Base-by-base conservation (phyloP, 148 eudicot species). In the Vaccinium darrowii region DNA sequence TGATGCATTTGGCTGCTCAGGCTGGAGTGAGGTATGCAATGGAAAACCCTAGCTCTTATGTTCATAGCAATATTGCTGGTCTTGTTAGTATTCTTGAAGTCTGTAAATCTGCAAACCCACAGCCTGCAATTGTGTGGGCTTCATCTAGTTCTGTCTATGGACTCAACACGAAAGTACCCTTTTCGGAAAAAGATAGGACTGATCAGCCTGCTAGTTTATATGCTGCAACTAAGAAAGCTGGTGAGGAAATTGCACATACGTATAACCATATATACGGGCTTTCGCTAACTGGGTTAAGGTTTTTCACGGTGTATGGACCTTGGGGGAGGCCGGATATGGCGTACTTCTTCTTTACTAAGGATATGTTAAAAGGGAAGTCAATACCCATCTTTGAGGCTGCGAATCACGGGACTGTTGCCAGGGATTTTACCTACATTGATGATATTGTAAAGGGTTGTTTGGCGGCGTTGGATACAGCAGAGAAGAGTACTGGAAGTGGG, bases 321-420 rank as follows among this genome's bases (percentile, higher is more conserved):
- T 94, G 97, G 97, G 97, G 97, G 18, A 91, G 97, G 69, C 97
- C 95, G 11, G 97, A 94, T 79, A 94, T 94, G 97, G 97, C 97
- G 0, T 94, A 94, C 76, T 94, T 92, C 88, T 94, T 94, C 84
- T 94, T 94, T 75, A 94, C 94, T 27, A 92, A 76, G 88, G 97
- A 94, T 86, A 92, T 94, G 10, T 88, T 94, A 91, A 92, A 91
- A 81, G 93, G 95, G 78, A 91, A 91, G 82, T 82, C 92, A 25
- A 92, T 94, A 36, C 90, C 90, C 2, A 92, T 94, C 60, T 94
- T 94, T 76, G 97, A 94, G 86, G 97, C 86, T 0, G 80, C 91
- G 0, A 94, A 94, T 88, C 95, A 90, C 86, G 97, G 95, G 15
- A 91, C 91, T 0, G 97, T 94, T 27, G 97, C 97, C 21, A 83